Percentiles rank a stretch among this genome's conserved stretches.
Conservation (phyloP, 1,139 yeast species). For the Pichia kudriavzevii region DNA sequence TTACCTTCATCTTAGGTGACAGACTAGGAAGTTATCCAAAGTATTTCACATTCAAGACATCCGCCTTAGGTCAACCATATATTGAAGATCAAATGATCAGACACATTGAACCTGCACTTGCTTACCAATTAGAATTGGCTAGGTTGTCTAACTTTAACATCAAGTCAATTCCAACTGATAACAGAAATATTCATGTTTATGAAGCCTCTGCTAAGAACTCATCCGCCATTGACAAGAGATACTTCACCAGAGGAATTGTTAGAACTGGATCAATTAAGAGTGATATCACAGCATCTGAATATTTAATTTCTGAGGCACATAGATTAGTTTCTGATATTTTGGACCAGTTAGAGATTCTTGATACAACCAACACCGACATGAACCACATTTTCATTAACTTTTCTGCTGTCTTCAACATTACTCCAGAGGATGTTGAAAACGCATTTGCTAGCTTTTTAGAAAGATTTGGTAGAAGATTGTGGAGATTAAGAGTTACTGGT, state of each 20-base stretch:
- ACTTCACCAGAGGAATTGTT: constrained; percentile 93
- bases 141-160: constrained; percentile 91
- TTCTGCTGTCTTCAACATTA: constrained; percentile 87
- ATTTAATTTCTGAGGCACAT: constrained; percentile 91
- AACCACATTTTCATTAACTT: constrained; percentile 95
- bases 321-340: constrained; percentile 91
- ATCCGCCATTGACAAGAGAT: constrained; percentile 79
- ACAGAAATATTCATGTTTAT: constrained; percentile 94
- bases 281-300: constrained; percentile 87
- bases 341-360: constrained; percentile 90
- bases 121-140: constrained; percentile 92
- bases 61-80: constrained; percentile 58
- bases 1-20: constrained; percentile 83
- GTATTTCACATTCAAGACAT: constrained; percentile 77
- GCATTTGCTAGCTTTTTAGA: constrained; percentile 97
- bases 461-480: constrained; percentile 91
- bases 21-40: constrained; percentile 84
- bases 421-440: constrained; percentile 93
- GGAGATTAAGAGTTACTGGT: constrained; percentile 94
- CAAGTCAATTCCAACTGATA: constrained; percentile 91
- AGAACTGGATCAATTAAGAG: constrained; percentile 93
- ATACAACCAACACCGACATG: constrained; percentile 89
- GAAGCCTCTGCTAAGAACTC: constrained; percentile 95
- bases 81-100: constrained; percentile 84
- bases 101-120: constrained; percentile 96